These are phyloP conservation scores for Coemansia sp. DNA, from an alignment of 192 early-diverging fungal species.

Conservation along the genomic window DNA sequence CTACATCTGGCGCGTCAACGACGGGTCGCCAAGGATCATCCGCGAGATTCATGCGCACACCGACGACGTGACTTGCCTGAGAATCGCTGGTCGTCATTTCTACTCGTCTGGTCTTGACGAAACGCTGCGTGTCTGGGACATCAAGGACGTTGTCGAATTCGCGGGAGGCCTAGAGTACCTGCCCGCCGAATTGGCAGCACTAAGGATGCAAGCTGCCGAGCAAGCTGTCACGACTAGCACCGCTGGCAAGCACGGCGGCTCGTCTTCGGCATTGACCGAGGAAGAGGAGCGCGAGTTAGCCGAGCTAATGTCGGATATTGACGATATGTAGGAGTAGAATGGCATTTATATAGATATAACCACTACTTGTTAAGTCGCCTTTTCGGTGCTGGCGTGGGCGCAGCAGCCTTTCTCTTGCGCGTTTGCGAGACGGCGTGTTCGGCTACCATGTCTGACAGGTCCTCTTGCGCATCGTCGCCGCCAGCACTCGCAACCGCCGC, in stretches of 20 bases:
- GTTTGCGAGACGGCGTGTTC: constrained; percentile 76
- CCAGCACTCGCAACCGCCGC: constrained; percentile 41
- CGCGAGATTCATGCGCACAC: constrained; percentile 84
- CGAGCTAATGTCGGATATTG: constrained; percentile 79
- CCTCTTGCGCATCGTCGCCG: constrained; percentile 59
- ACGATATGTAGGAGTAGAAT: constrained; percentile 35
- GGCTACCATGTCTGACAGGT: constrained; percentile 88
- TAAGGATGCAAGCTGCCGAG: neutral
- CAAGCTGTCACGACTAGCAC: neutral
- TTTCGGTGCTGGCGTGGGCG: constrained; percentile 44
- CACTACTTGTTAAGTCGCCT: constrained; percentile 3
- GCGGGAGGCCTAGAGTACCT: constrained; percentile 35
- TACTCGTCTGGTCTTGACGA: constrained; percentile 85
- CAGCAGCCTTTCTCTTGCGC: constrained; percentile 71
- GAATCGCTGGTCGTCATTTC: constrained; percentile 61
- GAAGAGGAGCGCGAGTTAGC: constrained; percentile 91
- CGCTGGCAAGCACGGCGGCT: neutral
- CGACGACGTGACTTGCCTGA: constrained; percentile 82
- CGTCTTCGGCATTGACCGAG: constrained; percentile 67
- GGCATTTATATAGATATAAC: neutral
- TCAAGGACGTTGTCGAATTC: constrained; percentile 57
- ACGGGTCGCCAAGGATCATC: constrained; percentile 52
- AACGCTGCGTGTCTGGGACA: constrained; percentile 82
- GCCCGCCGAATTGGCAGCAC: constrained; percentile 22
- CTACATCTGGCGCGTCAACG: constrained; percentile 77